Evolutionary conservation across 441 rosid genomes (phyloP).

Genomic region (Brassica hybrid): DNA sequence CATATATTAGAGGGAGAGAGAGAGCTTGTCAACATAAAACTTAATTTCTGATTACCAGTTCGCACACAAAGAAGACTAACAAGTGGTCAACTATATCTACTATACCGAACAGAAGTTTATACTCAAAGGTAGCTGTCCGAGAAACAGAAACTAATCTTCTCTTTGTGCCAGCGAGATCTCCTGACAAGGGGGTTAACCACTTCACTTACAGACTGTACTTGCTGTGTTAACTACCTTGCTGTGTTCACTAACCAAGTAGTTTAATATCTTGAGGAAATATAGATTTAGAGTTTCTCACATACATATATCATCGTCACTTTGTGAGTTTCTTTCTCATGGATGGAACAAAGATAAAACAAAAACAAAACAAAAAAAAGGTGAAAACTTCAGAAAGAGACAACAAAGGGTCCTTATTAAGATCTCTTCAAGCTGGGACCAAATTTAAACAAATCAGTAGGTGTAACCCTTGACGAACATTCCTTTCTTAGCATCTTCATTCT

Average conservation of each 20-base stretch:
- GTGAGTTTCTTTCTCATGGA: constrained; percentile 9
- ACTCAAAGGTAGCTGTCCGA: too few species aligned
- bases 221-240: neutral
- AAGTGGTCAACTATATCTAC: too few species aligned
- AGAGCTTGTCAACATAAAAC: neutral
- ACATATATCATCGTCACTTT: constrained; percentile 10
- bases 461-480: constrained; percentile 99
- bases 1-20: neutral
- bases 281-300: constrained; percentile 17
- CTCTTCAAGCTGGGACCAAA: constrained; percentile 33
- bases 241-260: neutral
- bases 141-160: too few species aligned
- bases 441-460: constrained; percentile 62
- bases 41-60: too few species aligned
- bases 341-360: constrained; percentile 8
- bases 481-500: constrained; percentile 91
- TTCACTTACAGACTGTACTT: neutral
- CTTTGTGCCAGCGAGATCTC: too few species aligned
- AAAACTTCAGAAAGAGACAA: constrained; percentile 28
- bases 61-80: too few species aligned
- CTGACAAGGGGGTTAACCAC: too few species aligned
- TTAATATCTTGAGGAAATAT: neutral
- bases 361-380: neutral
- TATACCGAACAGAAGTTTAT: too few species aligned
- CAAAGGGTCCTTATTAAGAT: constrained; percentile 34